These are phyloP conservation scores for Ceratobasidium sp. DNA, from an alignment of 1,284 basidiomycete species.

Conservation along the genomic window DNA sequence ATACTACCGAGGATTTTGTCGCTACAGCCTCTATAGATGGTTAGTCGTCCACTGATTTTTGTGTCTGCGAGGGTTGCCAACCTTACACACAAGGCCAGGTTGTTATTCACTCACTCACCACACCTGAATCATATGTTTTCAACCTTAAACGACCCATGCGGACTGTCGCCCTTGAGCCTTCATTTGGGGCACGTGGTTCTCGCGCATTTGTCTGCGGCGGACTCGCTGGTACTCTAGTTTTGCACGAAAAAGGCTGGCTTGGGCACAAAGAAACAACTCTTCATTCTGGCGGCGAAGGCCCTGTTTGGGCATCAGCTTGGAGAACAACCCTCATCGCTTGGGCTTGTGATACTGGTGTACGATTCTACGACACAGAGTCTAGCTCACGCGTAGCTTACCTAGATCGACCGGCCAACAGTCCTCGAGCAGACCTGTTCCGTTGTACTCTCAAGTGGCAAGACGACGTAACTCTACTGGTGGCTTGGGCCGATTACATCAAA, in stretches of 20 bases:
- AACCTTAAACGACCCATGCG: constrained; percentile 95
- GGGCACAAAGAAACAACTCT: constrained; percentile 92
- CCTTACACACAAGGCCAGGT: constrained; percentile 77
- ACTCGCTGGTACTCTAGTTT: constrained; percentile 85
- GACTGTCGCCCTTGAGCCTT: constrained; percentile 90
- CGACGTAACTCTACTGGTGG: constrained; percentile 88
- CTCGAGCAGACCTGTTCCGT: constrained; percentile 93
- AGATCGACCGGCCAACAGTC: constrained; percentile 82
- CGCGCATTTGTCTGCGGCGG: constrained; percentile 95
- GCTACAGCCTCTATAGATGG: constrained; percentile 96
- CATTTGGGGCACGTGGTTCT: constrained; percentile 84
- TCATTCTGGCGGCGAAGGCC: constrained; percentile 88
- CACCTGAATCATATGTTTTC: constrained; percentile 86
- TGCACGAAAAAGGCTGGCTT: constrained; percentile 97
- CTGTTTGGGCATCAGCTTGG: constrained; percentile 95
- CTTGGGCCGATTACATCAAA: constrained; percentile 96
- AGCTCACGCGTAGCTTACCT: constrained; percentile 89
- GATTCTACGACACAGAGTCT: constrained; percentile 89
- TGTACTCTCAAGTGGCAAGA: constrained; percentile 94
- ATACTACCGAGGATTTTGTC: constrained; percentile 88
- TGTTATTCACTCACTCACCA: constrained; percentile 86
- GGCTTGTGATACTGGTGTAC: constrained; percentile 96
- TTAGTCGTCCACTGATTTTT: constrained; percentile 58
- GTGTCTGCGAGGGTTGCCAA: constrained; percentile 51
- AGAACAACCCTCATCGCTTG: constrained; percentile 89